These are phyloP conservation scores for Zelopaecilomyces penicillatus DNA, from an alignment of 2,329 filamentous ascomycete genomes.

Conservation along the genomic window DNA sequence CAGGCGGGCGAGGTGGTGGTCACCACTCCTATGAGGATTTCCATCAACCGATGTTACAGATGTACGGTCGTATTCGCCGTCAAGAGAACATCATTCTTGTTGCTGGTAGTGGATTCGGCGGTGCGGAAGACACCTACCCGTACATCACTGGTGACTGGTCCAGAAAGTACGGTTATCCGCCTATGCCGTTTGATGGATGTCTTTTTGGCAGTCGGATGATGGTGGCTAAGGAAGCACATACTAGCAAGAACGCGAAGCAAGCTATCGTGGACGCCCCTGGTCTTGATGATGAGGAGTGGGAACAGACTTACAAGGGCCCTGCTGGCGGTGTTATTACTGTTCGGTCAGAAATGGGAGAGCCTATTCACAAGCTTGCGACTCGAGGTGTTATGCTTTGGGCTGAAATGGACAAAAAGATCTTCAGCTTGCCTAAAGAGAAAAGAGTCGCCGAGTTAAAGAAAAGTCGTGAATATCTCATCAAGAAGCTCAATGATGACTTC, in stretches of 20 bases:
- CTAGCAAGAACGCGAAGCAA: constrained; percentile 78
- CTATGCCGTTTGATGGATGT: constrained; percentile 91
- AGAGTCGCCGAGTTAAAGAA: constrained; percentile 80
- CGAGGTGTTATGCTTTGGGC: constrained; percentile 95
- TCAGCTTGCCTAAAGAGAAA: constrained; percentile 92
- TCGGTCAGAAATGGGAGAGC: constrained; percentile 97
- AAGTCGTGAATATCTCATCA: constrained; percentile 83
- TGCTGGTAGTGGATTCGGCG: constrained; percentile 86
- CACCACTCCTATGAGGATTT: constrained; percentile 96
- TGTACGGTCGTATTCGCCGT: constrained; percentile 82
- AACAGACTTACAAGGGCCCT: constrained; percentile 84
- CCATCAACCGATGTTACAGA: constrained; percentile 81
- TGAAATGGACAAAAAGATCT: constrained; percentile 98
- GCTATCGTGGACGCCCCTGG: constrained; percentile 82
- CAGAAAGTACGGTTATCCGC: constrained; percentile 74
- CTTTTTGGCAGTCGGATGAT: constrained; percentile 90
- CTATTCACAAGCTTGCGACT: constrained; percentile 96
- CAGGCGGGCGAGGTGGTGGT: constrained; percentile 84
- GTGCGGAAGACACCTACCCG: constrained; percentile 81
- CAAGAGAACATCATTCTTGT: constrained; percentile 82
- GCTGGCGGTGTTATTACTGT: constrained; percentile 94
- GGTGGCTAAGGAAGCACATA: constrained; percentile 88
- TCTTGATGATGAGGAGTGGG: constrained; percentile 76
- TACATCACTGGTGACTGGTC: constrained; percentile 88
- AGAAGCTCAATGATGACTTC: constrained; percentile 92